A percentile compares a stretch with the other conserved stretches of the same genome.
phyloP scores from a whole-genome alignment of 306 rosid genomes.

The Trifolium pratense region DNA sequence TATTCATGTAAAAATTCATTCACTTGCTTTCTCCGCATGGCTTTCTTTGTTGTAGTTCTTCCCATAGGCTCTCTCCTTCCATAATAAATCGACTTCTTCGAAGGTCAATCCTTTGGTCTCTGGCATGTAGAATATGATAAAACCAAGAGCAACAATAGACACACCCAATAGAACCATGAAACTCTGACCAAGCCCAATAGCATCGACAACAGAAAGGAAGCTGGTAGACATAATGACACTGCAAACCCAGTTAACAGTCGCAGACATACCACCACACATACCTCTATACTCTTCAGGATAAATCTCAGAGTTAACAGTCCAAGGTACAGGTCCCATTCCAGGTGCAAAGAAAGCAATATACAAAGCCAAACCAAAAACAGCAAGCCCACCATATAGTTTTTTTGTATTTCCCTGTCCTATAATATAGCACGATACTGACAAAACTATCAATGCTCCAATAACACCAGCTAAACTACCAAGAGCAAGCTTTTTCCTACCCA shows the following conservation, averaged over 20 bases:
- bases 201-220: slow-evolving; percentile 65
- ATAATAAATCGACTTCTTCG: slow-evolving; percentile 64
- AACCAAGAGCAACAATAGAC: slow-evolving; percentile 49
- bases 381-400: neutral
- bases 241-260: neutral
- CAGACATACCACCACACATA: neutral
- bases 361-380: neutral
- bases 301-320: slow-evolving; percentile 1
- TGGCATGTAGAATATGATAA: slow-evolving; percentile 57
- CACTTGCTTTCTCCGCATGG: slow-evolving; percentile 43
- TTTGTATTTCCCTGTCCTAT: slow-evolving; percentile 46
- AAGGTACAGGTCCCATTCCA: neutral
- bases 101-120: slow-evolving; percentile 78
- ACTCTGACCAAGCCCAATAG: slow-evolving; percentile 61
- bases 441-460: slow-evolving; percentile 49
- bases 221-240: neutral
- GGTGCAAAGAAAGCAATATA: slow-evolving; percentile 7
- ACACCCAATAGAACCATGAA: slow-evolving; percentile 62
- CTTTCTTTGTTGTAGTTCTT: slow-evolving; percentile 45
- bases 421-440: slow-evolving; percentile 48
- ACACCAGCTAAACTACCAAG: slow-evolving; percentile 66
- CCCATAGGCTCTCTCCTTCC: slow-evolving; percentile 77
- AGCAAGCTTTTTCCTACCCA: slow-evolving; percentile 61
- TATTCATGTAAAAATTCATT: no score
- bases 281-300: slow-evolving; percentile 3